Percentiles rank a stretch among this genome's conserved stretches.
phyloP scores from a whole-genome alignment of 805 yeast species.

The Candida ascalaphidarum region DNA sequence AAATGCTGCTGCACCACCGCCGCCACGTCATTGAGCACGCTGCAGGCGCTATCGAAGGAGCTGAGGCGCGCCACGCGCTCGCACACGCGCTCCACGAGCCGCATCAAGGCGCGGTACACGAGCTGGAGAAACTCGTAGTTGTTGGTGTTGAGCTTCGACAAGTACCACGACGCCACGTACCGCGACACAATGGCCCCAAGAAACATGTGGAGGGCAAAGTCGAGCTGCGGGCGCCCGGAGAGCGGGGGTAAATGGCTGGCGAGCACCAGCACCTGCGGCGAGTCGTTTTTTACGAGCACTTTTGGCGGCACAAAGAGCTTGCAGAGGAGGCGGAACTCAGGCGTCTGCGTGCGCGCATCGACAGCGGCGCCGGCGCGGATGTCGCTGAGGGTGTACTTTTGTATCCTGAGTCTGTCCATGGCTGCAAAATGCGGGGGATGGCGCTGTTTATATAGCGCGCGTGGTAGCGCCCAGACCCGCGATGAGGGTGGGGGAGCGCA shows the following conservation, averaged over 20 bases:
- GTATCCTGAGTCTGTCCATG: no score
- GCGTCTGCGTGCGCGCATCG: conserved; percentile 14
- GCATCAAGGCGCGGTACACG: conserved; percentile 6
- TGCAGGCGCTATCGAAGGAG: no score
- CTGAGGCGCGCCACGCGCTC: no score
- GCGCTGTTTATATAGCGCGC: no score
- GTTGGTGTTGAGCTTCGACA: conserved; percentile 8
- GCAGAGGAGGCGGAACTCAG: conserved; percentile 25
- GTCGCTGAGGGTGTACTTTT: no score
- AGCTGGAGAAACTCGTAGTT: conserved; percentile 6
- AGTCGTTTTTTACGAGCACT: conserved; percentile 20
- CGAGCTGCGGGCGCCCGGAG: conserved; percentile 15
- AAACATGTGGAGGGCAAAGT: conserved; percentile 29
- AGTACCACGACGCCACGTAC: conserved; percentile 11
- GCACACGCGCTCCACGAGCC: no score
- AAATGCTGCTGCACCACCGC: no score
- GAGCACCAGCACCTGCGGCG: conserved; percentile 16
- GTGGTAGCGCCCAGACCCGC: no score
- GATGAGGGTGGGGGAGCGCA: no score
- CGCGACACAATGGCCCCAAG: conserved; percentile 14
- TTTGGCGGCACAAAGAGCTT: conserved; percentile 26
- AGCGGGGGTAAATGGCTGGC: conserved; percentile 19
- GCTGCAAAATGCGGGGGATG: no score
- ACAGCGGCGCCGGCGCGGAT: no score
- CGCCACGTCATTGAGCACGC: no score